Base-by-base conservation (phyloP, 2,329 filamentous ascomycete genomes). In the Alternaria novae-zelandiae region DNA sequence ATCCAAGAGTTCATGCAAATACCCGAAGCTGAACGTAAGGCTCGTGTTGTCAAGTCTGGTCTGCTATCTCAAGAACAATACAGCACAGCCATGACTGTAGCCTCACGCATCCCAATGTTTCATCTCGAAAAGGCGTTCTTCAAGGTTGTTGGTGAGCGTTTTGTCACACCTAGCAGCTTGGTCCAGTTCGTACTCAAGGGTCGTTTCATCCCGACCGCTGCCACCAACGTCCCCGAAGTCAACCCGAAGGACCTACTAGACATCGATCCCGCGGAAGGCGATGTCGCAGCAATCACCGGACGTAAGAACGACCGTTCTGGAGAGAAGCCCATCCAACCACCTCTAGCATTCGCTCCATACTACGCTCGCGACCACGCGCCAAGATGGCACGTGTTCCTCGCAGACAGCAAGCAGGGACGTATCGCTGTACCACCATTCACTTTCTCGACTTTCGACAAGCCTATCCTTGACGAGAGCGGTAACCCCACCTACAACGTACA, bases 341-440 rank as follows among this genome's bases (percentile, higher is more conserved):
- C 95, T 46, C 87, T 97, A n/a, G 91, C 92, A 12, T 91, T 94
- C 74, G 94, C 96, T 9, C 96, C 96, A 5, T 95, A 96, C 82
- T 95, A 94, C 72, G 89, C 94, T 28, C 91, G 93, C 65, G 93
- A 97, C 73, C 91, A 97, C 78, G 91, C 93, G 32, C 95, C 96
- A 15, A 88, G 90, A 74, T 99, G 95, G 95, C 90, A 97, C 75
- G 88, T 97, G 50, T 98, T 99, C 86, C 87, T 99, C 56, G 93
- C 93, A 63, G 96, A 99, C 79, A 91, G 90, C 73, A 97, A 97
- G 82, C 92, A 96, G 78, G 94, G 93, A 76, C 97, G 97, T 82
- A 95, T 99, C 82, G 94, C 95, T 17, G 96, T 99, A 3, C 95
- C 95, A 3, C 96, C 96, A 0, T 97, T 97, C 80, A 93, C 92